Conservation (phyloP, 257 asterid genomes). For the Phtheirospermum japonicum region DNA sequence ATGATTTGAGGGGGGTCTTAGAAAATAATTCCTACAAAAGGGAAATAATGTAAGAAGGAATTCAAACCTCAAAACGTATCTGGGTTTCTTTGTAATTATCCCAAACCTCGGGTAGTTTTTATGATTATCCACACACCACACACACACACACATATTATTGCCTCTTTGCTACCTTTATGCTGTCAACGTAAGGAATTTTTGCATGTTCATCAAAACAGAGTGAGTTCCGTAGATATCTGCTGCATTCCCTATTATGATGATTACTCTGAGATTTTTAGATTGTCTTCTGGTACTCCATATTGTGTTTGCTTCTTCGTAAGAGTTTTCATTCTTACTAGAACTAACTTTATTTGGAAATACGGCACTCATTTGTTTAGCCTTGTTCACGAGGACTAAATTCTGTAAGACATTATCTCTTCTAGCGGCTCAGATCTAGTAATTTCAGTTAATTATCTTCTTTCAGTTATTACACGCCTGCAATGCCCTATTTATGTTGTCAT, state of each 20-base stretch:
- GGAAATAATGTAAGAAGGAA: not conserved
- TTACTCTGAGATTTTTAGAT: not conserved
- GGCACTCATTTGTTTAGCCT: not conserved
- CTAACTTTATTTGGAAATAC: slow-evolving; percentile 2
- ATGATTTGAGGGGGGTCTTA: not conserved
- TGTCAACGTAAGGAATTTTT: not conserved
- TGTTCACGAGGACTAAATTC: not conserved
- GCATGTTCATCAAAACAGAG: not conserved
- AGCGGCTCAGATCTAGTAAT: not conserved
- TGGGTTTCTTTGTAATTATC: too few relatives aligned
- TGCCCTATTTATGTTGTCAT: too few relatives aligned
- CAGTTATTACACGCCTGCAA: not conserved
- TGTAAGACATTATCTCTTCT: not conserved
- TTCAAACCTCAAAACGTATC: not conserved
- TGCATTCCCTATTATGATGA: not conserved
- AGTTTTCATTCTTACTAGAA: too few relatives aligned
- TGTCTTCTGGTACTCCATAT: not conserved
- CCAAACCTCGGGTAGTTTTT: too few relatives aligned
- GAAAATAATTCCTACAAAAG: not conserved
- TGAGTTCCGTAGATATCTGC: not conserved
- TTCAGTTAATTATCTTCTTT: not conserved
- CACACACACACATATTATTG: too few relatives aligned
- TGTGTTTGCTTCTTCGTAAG: not conserved
- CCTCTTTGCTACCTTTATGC: not conserved
- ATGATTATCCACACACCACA: too few relatives aligned